Evolutionary conservation across 495 filamentous ascomycete genomes (phyloP).

Genomic region (Hypoxylon subgilvum): DNA sequence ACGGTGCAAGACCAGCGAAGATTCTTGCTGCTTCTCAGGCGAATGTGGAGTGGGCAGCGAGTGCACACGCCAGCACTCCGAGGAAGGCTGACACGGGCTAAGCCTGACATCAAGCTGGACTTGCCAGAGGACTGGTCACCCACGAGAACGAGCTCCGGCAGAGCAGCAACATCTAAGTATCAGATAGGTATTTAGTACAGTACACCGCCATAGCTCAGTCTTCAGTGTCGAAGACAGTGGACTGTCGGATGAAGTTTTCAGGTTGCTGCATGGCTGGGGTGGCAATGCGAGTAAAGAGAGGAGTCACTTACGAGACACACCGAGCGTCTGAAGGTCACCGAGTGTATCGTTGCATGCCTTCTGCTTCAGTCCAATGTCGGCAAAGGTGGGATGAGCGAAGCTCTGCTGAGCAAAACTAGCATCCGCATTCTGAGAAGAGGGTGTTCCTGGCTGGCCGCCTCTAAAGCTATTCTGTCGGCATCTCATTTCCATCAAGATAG

Average conservation of each 20-base stretch:
- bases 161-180: slow-evolving; percentile 57
- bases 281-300: neutral
- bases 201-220: neutral
- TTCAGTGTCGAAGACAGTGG: neutral
- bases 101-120: slow-evolving; percentile 77
- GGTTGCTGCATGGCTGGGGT: neutral
- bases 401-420: slow-evolving; percentile 38
- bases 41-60: slow-evolving; percentile 77
- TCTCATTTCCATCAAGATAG: slow-evolving; percentile 38
- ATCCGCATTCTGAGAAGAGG: slow-evolving; percentile 36
- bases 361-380: slow-evolving; percentile 51
- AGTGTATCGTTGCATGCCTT: slow-evolving; percentile 57
- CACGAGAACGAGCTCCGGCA: slow-evolving; percentile 78
- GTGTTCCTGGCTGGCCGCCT: slow-evolving; percentile 18
- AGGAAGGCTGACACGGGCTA: slow-evolving; percentile 78
- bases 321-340: slow-evolving; percentile 52
- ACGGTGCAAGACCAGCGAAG: slow-evolving; percentile 63
- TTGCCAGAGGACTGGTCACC: slow-evolving; percentile 86
- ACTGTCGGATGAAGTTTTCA: neutral
- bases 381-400: slow-evolving; percentile 45
- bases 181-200: neutral
- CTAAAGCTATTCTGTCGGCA: slow-evolving; percentile 10
- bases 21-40: slow-evolving; percentile 59
- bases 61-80: slow-evolving; percentile 74
- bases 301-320: slow-evolving; percentile 47